Base-by-base conservation (phyloP, 495 filamentous ascomycete species). In the Aspergillus nanangensis region DNA sequence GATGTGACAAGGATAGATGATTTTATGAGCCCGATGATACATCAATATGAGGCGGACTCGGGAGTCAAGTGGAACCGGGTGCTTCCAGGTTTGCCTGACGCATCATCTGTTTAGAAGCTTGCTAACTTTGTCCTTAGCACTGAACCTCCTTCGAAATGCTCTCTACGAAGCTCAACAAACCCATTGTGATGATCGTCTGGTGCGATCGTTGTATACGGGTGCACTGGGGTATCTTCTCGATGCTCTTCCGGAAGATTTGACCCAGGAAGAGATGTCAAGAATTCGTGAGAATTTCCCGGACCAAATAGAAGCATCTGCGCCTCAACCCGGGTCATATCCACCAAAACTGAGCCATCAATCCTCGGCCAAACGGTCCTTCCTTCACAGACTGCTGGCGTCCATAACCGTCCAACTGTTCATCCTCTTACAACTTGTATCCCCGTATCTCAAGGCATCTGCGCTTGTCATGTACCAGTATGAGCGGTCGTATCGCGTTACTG, bases 121-220 rank as follows among this genome's bases (percentile, higher is more conserved):
- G 10, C 19, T 23, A 31, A 32, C 2, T 11, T n/a, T 1, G 7
- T 43, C 13, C 9, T 29, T 45, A 73, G 69, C 66, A 3, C 57
- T 69, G 23, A 65, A 62, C 33, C 59, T 71, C 33, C 58, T 73
- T 20, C 69, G 63, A 5, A 67, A 63, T 48, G 66, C 66, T 19
- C 55, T 58, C 0, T 66, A 61, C 21, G 67, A 73, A 52, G 69
- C 66, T 8, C 66, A 69, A 43, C 66, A 66, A 42, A 51, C 57
- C 13, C 51, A 59, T 1, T 57, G 61, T 10, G 69, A 73, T 39
- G 51, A 51, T 21, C 60, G 55, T n/a, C 58, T 85, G 22, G 75
- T 77, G 33, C 74, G 86, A n/a, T 75, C 79, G 14, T 70, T 87
- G 1, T 90, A 87, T 58, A 67, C 90, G 19, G 75, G 82, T 53